These are phyloP conservation scores for Sporothrix brunneoviolacea DNA, from an alignment of 2,329 filamentous ascomycete genomes.

Conservation along the genomic window DNA sequence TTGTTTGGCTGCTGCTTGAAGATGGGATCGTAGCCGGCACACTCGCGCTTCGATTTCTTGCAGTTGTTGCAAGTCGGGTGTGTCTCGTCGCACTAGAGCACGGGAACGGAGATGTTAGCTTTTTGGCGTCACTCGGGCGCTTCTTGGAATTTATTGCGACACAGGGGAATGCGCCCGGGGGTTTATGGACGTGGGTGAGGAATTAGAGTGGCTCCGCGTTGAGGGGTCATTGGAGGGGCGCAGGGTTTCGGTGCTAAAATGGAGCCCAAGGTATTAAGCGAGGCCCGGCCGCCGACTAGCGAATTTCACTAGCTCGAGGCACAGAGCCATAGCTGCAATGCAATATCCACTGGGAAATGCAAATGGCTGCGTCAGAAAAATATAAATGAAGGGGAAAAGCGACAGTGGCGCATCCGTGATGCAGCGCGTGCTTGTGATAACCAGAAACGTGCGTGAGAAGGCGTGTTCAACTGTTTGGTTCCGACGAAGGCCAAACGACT, in stretches of 20 bases:
- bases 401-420: too few species aligned
- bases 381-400: too few species aligned
- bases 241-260: not conserved
- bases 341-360: not conserved
- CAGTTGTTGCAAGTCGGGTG: constrained; percentile 90
- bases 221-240: too few species aligned
- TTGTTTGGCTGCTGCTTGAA: constrained; percentile 62
- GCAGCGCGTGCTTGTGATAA: too few species aligned
- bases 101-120: not conserved
- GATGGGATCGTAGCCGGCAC: constrained; percentile 78
- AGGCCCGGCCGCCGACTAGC: not conserved
- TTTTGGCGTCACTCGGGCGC: too few species aligned
- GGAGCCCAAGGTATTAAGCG: not conserved
- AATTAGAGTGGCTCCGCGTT: too few species aligned
- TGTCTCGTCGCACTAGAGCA: constrained; percentile 87
- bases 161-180: too few species aligned
- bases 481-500: not conserved
- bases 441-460: too few species aligned
- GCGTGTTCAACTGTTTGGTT: not conserved
- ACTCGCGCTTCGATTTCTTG: constrained; percentile 82
- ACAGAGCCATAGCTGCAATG: not conserved
- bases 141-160: too few species aligned
- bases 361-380: not conserved
- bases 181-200: too few species aligned
- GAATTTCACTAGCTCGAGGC: not conserved